Conservation (phyloP, 2,329 filamentous ascomycete genomes). For the Epichloe brachyelytri region DNA sequence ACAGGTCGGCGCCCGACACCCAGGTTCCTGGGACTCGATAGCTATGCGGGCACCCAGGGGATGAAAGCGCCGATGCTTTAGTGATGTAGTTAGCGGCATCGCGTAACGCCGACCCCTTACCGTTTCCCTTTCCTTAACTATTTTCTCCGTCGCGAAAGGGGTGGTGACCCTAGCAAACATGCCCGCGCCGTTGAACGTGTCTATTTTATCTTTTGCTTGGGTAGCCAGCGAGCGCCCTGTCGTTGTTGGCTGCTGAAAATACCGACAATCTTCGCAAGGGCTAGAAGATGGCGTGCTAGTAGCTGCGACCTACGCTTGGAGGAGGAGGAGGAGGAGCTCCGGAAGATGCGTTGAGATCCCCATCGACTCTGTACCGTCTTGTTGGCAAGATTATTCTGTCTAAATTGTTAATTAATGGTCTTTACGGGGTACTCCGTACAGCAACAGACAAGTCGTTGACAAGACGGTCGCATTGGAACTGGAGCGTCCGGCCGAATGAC, state of each 20-base stretch:
- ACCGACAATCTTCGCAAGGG: not conserved
- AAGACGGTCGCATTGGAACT: not conserved
- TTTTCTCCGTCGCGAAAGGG: not conserved
- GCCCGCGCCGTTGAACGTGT: conserved; percentile 4
- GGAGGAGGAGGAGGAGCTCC: no score
- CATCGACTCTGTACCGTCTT: no score
- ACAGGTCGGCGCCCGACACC: conserved; percentile 2
- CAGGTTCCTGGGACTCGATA: conserved; percentile 5
- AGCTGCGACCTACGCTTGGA: no score
- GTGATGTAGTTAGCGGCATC: not conserved
- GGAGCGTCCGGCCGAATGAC: not conserved
- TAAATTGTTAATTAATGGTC: no score
- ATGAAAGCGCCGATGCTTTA: not conserved
- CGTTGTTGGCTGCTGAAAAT: not conserved
- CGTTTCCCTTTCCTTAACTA: not conserved
- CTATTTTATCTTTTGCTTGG: not conserved
- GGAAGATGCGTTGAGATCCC: no score
- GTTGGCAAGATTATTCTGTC: no score
- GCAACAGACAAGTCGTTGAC: not conserved
- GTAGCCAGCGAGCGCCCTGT: not conserved
- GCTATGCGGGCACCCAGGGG: not conserved
- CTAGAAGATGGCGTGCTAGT: not conserved
- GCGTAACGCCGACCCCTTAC: not conserved
- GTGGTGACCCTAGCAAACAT: not conserved
- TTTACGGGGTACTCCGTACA: not conserved